Conservation (phyloP, 305 asterid species). For the Rubia peregrina region DNA sequence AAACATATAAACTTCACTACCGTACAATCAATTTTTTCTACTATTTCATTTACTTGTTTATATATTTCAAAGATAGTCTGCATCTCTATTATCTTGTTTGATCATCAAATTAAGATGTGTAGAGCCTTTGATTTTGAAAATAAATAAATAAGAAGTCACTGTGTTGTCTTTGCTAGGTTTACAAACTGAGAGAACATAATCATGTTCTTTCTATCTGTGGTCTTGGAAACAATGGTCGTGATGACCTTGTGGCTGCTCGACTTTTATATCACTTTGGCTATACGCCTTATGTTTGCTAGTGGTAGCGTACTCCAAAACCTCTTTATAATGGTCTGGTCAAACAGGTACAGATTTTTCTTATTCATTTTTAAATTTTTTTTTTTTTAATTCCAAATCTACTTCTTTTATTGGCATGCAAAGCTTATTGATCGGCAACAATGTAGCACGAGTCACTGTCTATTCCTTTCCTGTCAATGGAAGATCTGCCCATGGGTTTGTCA, state of each 20-base stretch:
- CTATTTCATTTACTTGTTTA: neutral
- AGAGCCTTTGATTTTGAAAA: neutral
- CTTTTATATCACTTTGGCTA: conserved; percentile 87
- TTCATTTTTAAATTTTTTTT: neutral
- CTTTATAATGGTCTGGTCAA: conserved; percentile 69
- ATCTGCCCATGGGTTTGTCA: conserved; percentile 57
- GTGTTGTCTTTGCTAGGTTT: conserved; percentile 44
- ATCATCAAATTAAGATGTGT: conserved; percentile 38
- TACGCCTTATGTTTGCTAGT: conserved; percentile 67
- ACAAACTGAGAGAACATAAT: conserved; percentile 41
- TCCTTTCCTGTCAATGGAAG: conserved; percentile 77
- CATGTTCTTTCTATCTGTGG: conserved; percentile 83
- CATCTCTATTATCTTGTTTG: conserved; percentile 30
- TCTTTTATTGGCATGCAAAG: too few species aligned
- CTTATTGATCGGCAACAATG: too few species aligned
- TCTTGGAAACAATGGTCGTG: conserved; percentile 94
- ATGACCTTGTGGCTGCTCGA: conserved; percentile 97
- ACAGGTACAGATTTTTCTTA: conserved; percentile 47
- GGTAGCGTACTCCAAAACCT: conserved; percentile 65
- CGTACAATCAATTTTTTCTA: neutral
- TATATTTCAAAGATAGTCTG: neutral
- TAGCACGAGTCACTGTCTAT: conserved; percentile 73
- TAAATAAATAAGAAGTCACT: neutral
- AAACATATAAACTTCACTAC: neutral
- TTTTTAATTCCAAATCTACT: neutral